Base-by-base conservation (phyloP, 2,329 filamentous ascomycete species). In the Botrytis fabae region DNA sequence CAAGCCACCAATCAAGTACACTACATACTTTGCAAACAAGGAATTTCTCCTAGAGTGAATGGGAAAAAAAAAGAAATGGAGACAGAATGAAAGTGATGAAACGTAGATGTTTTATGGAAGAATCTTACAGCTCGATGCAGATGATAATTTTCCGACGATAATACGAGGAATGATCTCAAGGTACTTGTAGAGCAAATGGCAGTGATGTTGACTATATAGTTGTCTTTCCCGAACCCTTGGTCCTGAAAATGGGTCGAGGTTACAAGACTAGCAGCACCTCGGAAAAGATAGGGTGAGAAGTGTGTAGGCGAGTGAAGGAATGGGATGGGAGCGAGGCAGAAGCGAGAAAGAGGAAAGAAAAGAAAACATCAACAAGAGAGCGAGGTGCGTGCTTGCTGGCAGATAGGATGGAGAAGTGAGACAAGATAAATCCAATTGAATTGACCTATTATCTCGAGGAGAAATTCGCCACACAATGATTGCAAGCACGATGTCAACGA, bases 281-380 rank as follows among this genome's bases (percentile, higher is more conserved):
- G 61, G 61, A 32, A 64, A 64, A 46, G 61, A 46, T 64, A 64
- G 61, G 61, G 61, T 44, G 61, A 46, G 20, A 14, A 8, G 40
- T 3, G 20, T 20, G 25, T 28, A 63, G 60, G 61, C 60, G 38
- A 62, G 35, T 20, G 60, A 61, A 25, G 32, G 32, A 38, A 40
- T 61, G 32, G 60, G 22, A 61, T 22, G 59, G 16, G 38, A 28
- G 60, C 28, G 38, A 38, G 32, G 22, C 6, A n/a, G 60, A 40
- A 28, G 25, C 22, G 25, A 63, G n/a, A 32, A 14, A 28, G 9
- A 20, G 28, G 32, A 59, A 28, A 28, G 60, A 20, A 20, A 42
- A 40, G 59, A 40, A 38, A 61, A 12, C 3, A 8, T 38, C 7
- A n/a, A n/a, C 0, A 62, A 62, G 25, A 42, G 7, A 38, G 32